Evolutionary conservation across 1,139 yeast species (phyloP).

Genomic region (Hansenula lynferdii): DNA sequence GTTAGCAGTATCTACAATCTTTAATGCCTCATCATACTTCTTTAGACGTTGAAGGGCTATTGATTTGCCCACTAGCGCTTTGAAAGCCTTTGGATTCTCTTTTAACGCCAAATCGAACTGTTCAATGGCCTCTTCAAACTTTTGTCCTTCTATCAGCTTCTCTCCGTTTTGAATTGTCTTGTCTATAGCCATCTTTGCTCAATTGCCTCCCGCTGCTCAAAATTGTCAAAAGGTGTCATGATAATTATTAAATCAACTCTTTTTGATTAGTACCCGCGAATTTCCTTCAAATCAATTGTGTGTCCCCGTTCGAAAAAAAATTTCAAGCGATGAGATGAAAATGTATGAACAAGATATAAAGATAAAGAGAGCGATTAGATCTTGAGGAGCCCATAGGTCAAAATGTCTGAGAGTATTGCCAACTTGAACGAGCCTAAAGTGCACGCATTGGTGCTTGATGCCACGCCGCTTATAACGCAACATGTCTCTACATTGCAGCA

Average conservation of each 20-base stretch:
- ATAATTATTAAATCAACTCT: neutral
- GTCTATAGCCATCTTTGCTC: constrained; percentile 14
- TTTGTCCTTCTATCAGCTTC: constrained; percentile 30
- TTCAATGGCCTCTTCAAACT: constrained; percentile 33
- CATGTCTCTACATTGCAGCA: constrained; percentile 70
- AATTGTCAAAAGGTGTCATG: too few species aligned
- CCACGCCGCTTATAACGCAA: constrained; percentile 90
- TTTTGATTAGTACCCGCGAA: neutral
- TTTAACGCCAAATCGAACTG: constrained; percentile 28
- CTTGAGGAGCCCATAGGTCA: too few species aligned
- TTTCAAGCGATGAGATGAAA: constrained; percentile 36
- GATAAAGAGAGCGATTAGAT: too few species aligned
- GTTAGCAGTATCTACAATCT: constrained; percentile 52
- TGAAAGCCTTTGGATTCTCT: constrained; percentile 41
- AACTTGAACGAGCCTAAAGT: constrained; percentile 27
- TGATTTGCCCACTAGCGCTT: constrained; percentile 50
- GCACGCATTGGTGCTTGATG: constrained; percentile 73
- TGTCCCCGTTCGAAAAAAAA: neutral
- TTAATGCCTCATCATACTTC: constrained; percentile 44
- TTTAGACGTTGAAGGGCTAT: constrained; percentile 51
- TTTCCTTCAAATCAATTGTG: neutral
- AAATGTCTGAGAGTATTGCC: constrained; percentile 10
- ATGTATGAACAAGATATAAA: too few species aligned
- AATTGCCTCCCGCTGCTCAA: too few species aligned
- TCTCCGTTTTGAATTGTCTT: constrained; percentile 17